These are phyloP conservation scores for Paramecium biaurelia DNA, from an alignment of 73 alveolate species.

Conservation along the genomic window DNA sequence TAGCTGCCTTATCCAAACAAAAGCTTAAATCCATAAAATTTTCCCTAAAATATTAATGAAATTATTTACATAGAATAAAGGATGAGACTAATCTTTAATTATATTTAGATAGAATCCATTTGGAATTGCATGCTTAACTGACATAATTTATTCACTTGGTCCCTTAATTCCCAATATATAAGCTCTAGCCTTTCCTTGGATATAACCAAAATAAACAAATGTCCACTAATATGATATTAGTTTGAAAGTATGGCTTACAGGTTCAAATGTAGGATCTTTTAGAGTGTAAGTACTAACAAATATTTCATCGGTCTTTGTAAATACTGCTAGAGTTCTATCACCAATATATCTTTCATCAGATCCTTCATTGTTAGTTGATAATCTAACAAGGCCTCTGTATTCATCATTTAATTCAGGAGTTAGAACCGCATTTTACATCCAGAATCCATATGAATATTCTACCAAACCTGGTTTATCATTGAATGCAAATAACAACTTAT, in stretches of 20 bases:
- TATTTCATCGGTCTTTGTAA: neutral
- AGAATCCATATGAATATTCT: constrained; percentile 38
- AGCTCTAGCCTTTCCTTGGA: neutral
- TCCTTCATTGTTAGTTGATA: neutral
- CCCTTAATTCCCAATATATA: neutral
- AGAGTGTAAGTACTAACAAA: neutral
- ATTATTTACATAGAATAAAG: neutral
- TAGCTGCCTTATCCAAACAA: constrained; percentile 35
- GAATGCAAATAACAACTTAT: neutral
- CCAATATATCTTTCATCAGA: constrained; percentile 23
- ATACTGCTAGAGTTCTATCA: neutral
- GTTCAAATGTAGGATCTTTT: constrained; percentile 23
- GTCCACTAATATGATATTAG: neutral
- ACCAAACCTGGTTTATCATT: neutral
- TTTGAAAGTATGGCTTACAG: neutral
- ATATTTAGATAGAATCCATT: neutral
- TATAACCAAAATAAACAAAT: constrained; percentile 13
- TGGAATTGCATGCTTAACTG: neutral
- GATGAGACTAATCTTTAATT: constrained; percentile 30
- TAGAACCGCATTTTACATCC: constrained; percentile 11
- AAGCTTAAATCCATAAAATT: constrained; percentile 1
- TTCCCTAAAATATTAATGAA: neutral
- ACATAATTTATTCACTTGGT: neutral
- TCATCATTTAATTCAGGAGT: neutral
- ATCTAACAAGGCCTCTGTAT: neutral